These are phyloP conservation scores for Choanephora cucurbitarum DNA, from an alignment of 371 early-diverging fungal species.

Conservation along the genomic window DNA sequence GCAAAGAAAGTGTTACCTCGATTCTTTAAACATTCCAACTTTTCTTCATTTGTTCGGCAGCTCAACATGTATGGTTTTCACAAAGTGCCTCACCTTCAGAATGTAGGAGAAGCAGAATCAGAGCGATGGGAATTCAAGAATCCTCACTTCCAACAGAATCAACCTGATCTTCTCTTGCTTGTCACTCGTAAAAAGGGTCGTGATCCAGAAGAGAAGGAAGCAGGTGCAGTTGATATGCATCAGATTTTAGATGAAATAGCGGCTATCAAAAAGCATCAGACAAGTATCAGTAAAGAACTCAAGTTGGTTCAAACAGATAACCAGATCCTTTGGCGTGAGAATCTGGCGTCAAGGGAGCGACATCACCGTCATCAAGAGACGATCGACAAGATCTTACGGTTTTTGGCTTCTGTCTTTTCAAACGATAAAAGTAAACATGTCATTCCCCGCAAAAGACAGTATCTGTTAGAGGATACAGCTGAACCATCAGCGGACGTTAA, in stretches of 20 bases:
- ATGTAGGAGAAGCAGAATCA: conserved; percentile 69
- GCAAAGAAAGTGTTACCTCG: conserved; percentile 83
- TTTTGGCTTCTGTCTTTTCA: conserved; percentile 79
- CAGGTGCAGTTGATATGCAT: conserved; percentile 57
- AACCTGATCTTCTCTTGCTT: conserved; percentile 57
- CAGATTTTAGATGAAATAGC: conserved; percentile 81
- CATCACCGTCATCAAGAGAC: conserved; percentile 88
- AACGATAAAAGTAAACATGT: conserved; percentile 60
- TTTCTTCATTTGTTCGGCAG: conserved; percentile 93
- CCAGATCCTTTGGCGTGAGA: conserved; percentile 89
- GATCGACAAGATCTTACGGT: conserved; percentile 86
- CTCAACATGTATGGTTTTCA: conserved; percentile 92
- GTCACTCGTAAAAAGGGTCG: conserved; percentile 58
- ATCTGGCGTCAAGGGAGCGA: conserved; percentile 69
- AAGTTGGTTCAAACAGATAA: conserved; percentile 88
- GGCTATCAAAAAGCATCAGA: conserved; percentile 87
- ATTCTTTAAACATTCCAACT: conserved; percentile 93
- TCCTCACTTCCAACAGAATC: conserved; percentile 57
- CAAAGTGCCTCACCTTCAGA: conserved; percentile 81
- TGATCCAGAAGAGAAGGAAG: conserved; percentile 55
- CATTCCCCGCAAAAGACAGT: conserved; percentile 57
- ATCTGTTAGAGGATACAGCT: conserved; percentile 37
- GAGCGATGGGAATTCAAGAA: conserved; percentile 66
- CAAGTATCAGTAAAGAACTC: conserved; percentile 83
- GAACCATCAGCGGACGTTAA: background rate